Evolutionary conservation across 805 yeast genomes (phyloP), one percentile per base, ranked within the genome.

Genomic region (Lipomyces sp.): DNA sequence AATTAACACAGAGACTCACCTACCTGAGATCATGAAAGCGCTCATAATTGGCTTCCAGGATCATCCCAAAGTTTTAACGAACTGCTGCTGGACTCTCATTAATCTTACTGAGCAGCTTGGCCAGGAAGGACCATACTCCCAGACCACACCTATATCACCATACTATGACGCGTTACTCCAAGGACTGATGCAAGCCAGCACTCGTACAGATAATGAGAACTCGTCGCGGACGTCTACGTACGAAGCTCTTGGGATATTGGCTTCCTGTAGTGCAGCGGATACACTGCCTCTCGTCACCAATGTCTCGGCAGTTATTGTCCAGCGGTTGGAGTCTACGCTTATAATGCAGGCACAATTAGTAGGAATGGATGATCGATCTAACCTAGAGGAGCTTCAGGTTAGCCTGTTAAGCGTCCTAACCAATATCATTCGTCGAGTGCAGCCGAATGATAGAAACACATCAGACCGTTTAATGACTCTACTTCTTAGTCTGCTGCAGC

Each of bases 61-160:
- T 77, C 96, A 92, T 77, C 92, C 98, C 45, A 91, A 90, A 78
- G 97, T 95, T 42, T 85, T 93, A 2, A 92, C 97, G n/a, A 95
- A 95, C 81, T 92, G 97, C 79, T 92, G 98, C 78, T 95, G 99
- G 99, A 88, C 98, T 4, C 82, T 95, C 69, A 95, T 95, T 79
- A 95, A 95, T 77, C 82, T 95, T 71, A 84, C 90, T 34, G 98
- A 94, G 78, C 97, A 92, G 79, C 80, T 93, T 65, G 80, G 83
- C 42, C 77, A 80, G 18, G 85, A 84, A 62, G 86, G 86, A 10
- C 80, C 84, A 1, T 76, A 78, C 45, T 65, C 71, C 11, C 77
- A 80, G 42, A 80, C 90, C 11, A 86, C 90, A 39, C 83, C 87
- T 32, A 83, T 95, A 80, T 89, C 97, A 34, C 88, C 83, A 68